Evolutionary conservation across 306 rosid species (phyloP).

Genomic region (Corylus heterophylla): DNA sequence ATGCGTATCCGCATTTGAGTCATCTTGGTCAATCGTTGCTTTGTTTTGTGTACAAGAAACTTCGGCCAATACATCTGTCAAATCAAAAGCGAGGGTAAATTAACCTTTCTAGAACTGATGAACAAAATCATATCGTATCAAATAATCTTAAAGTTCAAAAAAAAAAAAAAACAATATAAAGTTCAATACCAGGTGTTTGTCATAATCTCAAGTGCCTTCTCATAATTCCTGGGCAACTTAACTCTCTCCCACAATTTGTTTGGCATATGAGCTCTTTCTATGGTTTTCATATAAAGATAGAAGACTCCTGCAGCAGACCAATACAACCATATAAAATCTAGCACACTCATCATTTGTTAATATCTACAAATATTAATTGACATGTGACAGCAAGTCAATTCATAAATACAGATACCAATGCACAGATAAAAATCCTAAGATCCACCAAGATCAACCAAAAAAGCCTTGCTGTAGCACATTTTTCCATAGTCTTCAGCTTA

Average conservation of each 20-base stretch:
- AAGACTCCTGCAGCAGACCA: conserved; percentile 69
- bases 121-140: background rate
- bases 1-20: conserved; percentile 93
- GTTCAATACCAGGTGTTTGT: conserved; percentile 75
- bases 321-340: background rate
- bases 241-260: conserved; percentile 91
- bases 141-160: conserved; percentile 3
- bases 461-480: background rate
- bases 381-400: background rate
- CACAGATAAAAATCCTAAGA: background rate
- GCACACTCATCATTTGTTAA: too few species aligned
- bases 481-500: background rate
- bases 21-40: conserved; percentile 92
- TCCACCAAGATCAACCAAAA: background rate
- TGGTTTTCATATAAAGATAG: conserved; percentile 92
- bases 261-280: conserved; percentile 95
- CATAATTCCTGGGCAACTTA: conserved; percentile 87
- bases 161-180: background rate
- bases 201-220: conserved; percentile 83
- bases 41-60: conserved; percentile 84
- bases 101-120: background rate
- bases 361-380: background rate
- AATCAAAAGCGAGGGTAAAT: conserved; percentile 18
- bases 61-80: conserved; percentile 91
- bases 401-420: background rate